These are phyloP conservation scores for Paramyrothecium sp. DNA, from an alignment of 2,329 filamentous ascomycete genomes.

Conservation along the genomic window DNA sequence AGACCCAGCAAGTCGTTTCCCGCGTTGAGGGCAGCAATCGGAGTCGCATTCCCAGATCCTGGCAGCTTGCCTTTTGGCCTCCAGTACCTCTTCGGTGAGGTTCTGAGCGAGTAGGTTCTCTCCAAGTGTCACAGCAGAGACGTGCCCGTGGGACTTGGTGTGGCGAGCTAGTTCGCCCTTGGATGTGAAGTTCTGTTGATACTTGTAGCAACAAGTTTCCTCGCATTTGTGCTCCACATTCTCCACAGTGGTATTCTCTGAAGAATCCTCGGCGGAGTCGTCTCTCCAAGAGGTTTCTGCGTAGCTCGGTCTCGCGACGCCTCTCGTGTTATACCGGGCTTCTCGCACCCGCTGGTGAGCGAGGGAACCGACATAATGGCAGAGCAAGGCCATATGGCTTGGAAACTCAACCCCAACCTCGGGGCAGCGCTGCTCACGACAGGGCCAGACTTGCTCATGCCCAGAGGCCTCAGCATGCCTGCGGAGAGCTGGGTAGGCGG, in stretches of 20 bases:
- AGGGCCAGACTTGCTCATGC: constrained; percentile 12
- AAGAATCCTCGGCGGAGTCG: background rate
- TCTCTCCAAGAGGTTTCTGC: background rate
- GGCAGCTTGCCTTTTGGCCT: constrained; percentile 13
- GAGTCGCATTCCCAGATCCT: constrained; percentile 14
- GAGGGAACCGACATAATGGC: background rate
- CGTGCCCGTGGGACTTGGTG: constrained; percentile 5
- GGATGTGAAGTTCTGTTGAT: constrained; percentile 5
- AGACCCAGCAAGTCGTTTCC: constrained; percentile 3
- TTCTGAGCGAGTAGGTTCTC: constrained; percentile 1
- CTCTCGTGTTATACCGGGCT: background rate
- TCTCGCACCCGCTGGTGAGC: background rate
- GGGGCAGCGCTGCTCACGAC: constrained; percentile 14
- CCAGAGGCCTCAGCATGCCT: constrained; percentile 13
- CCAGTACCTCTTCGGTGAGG: background rate
- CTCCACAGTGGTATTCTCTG: background rate
- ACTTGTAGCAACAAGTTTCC: constrained; percentile 11
- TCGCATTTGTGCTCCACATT: constrained; percentile 2
- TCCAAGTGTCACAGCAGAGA: constrained; percentile 8
- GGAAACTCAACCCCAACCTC: background rate
- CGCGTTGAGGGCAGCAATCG: constrained; percentile 7
- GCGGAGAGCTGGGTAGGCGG: constrained; percentile 15
- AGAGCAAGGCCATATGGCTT: background rate
- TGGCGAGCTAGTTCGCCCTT: constrained; percentile 12
- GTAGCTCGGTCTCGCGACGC: background rate